Evolutionary conservation across 2,329 filamentous ascomycete species (phyloP).

Genomic region (Gnomoniopsis sp.): DNA sequence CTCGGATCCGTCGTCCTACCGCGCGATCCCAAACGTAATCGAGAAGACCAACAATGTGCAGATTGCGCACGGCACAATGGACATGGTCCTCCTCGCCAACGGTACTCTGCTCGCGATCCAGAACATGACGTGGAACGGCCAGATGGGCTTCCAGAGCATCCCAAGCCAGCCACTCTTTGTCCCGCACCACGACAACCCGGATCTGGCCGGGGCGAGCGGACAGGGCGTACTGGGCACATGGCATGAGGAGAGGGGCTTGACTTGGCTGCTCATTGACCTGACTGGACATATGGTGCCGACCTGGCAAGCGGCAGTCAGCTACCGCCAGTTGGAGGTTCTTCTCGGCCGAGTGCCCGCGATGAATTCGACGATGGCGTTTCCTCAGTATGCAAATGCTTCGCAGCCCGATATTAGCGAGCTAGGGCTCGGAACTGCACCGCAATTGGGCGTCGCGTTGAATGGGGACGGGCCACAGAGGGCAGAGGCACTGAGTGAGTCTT

Average conservation of each 20-base stretch:
- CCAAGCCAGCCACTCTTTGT: constrained; percentile 17
- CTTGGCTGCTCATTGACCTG: constrained; percentile 13
- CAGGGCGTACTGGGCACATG: constrained; percentile 17
- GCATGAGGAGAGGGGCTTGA: constrained; percentile 17
- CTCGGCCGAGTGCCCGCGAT: constrained; percentile 10
- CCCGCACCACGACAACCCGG: constrained; percentile 10
- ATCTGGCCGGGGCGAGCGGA: constrained; percentile 4
- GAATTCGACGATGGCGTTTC: constrained; percentile 10
- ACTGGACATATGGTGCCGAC: constrained; percentile 15
- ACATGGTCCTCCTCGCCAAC: constrained; percentile 62
- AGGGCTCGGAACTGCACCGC: constrained; percentile 11
- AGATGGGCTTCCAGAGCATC: constrained; percentile 59
- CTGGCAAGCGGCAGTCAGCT: constrained; percentile 15
- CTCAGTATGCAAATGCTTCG: constrained; percentile 4
- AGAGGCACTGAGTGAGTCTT: background rate
- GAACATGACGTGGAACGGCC: constrained; percentile 72
- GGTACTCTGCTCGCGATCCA: constrained; percentile 67
- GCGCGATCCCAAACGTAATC: constrained; percentile 55
- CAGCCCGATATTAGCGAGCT: constrained; percentile 11
- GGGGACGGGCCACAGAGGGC: background rate
- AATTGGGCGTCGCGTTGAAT: background rate
- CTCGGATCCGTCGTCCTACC: constrained; percentile 17
- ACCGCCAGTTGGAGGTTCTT: constrained; percentile 14
- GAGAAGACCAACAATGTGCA: constrained; percentile 67
- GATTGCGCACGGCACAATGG: constrained; percentile 67